phyloP scores from a whole-genome alignment of 106 monocot genomes.

The Posidonia australis region DNA sequence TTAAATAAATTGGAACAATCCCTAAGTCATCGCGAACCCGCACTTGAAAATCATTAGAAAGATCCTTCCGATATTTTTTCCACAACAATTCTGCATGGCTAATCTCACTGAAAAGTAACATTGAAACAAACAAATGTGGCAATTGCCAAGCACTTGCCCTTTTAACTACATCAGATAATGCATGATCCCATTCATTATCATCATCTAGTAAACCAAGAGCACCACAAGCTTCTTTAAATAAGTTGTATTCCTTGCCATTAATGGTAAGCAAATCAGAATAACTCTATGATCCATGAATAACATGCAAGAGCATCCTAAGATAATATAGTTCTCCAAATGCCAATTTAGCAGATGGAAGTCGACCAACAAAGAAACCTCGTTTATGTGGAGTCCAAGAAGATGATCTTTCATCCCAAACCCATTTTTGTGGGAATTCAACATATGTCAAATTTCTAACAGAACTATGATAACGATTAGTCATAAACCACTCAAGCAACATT shows the following conservation, averaged over 20 bases:
- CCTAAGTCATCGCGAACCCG: background rate
- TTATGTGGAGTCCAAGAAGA: background rate
- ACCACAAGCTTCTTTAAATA: slow-evolving; percentile 13
- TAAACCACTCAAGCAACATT: background rate
- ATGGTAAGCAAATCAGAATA: slow-evolving; percentile 16
- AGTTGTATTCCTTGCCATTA: slow-evolving; percentile 1
- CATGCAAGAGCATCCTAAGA: slow-evolving; percentile 10
- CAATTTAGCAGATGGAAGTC: background rate
- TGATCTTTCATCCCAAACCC: slow-evolving; percentile 1
- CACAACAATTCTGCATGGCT: background rate
- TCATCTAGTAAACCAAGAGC: slow-evolving; percentile 9
- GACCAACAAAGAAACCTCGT: too few relatives aligned
- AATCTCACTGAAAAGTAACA: background rate
- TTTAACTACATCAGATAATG: background rate
- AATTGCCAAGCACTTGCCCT: slow-evolving; percentile 9
- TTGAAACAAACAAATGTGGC: slow-evolving; percentile 10
- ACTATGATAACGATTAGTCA: too few relatives aligned
- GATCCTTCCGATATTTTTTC: slow-evolving; percentile 2
- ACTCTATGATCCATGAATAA: background rate
- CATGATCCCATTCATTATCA: slow-evolving; percentile 12
- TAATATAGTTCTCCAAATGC: slow-evolving; percentile 1
- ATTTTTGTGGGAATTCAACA: background rate
- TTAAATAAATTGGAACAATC: too few relatives aligned
- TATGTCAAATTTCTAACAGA: too few relatives aligned
- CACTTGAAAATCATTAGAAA: background rate